Base-by-base conservation (phyloP, 2,329 filamentous ascomycete species). In the Septoria petroselini region DNA sequence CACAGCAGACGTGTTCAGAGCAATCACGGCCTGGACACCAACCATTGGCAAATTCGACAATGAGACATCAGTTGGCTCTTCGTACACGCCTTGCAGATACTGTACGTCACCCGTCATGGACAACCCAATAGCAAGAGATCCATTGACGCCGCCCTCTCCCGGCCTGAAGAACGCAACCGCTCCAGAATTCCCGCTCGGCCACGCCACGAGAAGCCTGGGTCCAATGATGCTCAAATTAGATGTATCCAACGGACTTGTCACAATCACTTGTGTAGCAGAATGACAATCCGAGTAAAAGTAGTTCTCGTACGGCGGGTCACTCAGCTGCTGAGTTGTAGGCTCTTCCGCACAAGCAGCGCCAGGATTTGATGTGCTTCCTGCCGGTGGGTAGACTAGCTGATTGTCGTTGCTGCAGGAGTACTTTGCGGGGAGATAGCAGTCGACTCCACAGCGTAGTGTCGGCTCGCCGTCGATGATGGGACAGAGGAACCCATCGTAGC, bases 221-320 rank as follows among this genome's bases (percentile, higher is more conserved):
- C 74, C 71, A 52, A 83, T 78, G 27, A 80, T 68, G 1, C 69
- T 73, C 1, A 82, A 66, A 57, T 83, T 73, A 48, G 76, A 81
- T 12, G 74, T 71, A 1, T 71, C 59, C 0, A 76, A 64, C 11
- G 82, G 81, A 51, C 73, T 82, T 0, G 81, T 84, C 0, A 85
- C 68, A 0, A 85, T 76, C 0, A 81, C 78, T 56, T 85, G 82
- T 4, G 74, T 73, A 27, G 77, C 75, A 1, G 75, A 73, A 54
- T 82, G 73, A 63, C 81, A 84, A 60, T 85, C 81, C 0, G 80
- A 83, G 57, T 82, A 80, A 67, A 85, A 83, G 65, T 80, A 83
- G 59, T 85, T 84, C 31, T 80, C 72, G 52, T 84, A 83, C 0
- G 81, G 81, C 1, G 76, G 73, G 54, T 82, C 79, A 25, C 71